Evolutionary conservation across 148 eudicot species (phyloP).

Genomic region (Cornus controversa): DNA sequence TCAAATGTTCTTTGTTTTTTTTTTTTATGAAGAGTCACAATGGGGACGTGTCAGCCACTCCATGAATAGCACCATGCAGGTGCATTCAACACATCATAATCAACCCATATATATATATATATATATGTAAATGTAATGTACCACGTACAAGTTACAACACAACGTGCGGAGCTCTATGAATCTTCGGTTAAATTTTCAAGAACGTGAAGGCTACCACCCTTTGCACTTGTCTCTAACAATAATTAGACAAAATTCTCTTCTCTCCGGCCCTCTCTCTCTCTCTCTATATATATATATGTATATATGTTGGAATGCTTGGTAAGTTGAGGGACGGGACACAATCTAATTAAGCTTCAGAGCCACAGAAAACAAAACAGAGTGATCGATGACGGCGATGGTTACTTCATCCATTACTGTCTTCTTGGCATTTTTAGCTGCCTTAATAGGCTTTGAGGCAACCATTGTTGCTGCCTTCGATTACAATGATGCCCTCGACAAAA

Average conservation of each 20-base stretch:
- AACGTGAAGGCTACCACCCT: conserved; percentile 41
- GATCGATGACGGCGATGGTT: conserved; percentile 1
- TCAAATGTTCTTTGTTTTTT: too few species aligned
- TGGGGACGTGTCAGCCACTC: too few species aligned
- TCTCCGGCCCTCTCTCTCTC: background rate
- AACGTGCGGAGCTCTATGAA: conserved; percentile 36
- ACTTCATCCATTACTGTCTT: background rate
- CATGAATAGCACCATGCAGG: too few species aligned
- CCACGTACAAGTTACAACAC: background rate
- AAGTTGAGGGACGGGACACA: background rate
- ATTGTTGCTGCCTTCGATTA: conserved; percentile 43
- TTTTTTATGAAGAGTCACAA: too few species aligned
- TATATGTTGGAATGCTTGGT: background rate
- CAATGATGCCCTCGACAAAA: conserved; percentile 66
- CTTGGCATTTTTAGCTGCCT: conserved; percentile 1
- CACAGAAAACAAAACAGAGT: background rate
- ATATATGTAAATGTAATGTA: too few species aligned
- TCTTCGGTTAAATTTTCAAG: conserved; percentile 3
- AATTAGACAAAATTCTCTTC: background rate
- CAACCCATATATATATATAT: too few species aligned
- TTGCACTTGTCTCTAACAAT: background rate
- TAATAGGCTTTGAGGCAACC: conserved; percentile 18
- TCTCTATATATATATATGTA: background rate
- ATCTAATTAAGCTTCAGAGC: background rate
- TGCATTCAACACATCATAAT: too few species aligned